Percentiles rank a stretch among this genome's conserved stretches.
Conservation (phyloP, 306 rosid genomes). For the Castanopsis chinensis region DNA sequence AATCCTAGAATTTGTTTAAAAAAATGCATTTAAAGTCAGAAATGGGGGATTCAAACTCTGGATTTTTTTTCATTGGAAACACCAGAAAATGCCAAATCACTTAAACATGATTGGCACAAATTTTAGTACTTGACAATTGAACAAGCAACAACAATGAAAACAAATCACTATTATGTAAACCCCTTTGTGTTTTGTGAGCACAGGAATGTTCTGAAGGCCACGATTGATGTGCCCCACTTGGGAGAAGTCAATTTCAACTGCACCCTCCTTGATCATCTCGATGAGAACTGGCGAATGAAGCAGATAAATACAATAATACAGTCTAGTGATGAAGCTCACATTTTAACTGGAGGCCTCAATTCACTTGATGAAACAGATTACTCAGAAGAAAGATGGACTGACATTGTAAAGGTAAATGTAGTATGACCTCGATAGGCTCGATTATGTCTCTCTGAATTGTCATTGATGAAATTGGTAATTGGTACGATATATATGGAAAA, state of each 20-base stretch:
- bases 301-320: constrained; percentile 87
- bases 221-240: constrained; percentile 76
- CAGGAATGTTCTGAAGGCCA: constrained; percentile 93
- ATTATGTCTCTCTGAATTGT: no score
- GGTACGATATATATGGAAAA: no score
- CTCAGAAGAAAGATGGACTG: constrained; percentile 93
- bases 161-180: not conserved
- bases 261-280: constrained; percentile 94
- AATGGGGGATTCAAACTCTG: no score
- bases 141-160: not conserved
- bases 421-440: not conserved
- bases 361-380: constrained; percentile 86
- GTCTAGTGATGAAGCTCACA: constrained; percentile 69
- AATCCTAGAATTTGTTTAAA: no score
- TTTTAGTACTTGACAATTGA: not conserved
- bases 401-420: constrained; percentile 72
- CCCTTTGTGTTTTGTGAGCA: constrained; percentile 9
- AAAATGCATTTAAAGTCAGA: no score
- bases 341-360: constrained; percentile 86
- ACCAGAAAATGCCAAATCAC: no score
- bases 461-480: no score
- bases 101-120: no score
- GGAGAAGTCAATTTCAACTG: constrained; percentile 87
- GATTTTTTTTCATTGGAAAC: no score
- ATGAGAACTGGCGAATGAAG: constrained; percentile 95